These are phyloP conservation scores for Termitomyces eurrhizus DNA, from an alignment of 768 basidiomycete genomes.

Conservation along the genomic window DNA sequence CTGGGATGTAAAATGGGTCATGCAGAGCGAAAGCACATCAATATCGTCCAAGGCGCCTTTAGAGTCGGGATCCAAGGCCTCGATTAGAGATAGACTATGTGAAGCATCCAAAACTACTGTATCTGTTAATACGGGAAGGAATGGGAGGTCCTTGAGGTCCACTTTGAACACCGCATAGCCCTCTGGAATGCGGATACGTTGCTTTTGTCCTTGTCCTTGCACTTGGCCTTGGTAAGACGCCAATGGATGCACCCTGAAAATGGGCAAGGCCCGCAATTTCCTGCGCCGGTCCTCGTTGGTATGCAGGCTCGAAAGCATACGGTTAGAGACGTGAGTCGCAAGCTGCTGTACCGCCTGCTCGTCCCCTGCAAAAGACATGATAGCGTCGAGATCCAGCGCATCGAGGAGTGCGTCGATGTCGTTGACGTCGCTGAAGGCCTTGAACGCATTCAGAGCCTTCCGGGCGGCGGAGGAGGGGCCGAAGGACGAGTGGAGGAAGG, in stretches of 20 bases:
- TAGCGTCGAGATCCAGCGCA: conserved; percentile 6
- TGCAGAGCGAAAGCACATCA: conserved; percentile 24
- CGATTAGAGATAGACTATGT: conserved; percentile 17
- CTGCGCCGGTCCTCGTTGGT: not conserved
- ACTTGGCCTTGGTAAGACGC: not conserved
- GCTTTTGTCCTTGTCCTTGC: not conserved
- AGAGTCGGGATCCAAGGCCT: conserved; percentile 21
- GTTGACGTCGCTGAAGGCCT: conserved; percentile 17
- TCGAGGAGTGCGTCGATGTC: conserved; percentile 31
- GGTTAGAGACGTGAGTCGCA: not conserved
- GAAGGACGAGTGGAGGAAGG: conserved; percentile 29
- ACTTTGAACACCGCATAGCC: not conserved
- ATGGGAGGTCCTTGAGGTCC: conserved; percentile 18
- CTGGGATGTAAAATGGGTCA: conserved; percentile 27
- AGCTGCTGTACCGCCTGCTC: not conserved
- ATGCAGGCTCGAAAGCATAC: not conserved
- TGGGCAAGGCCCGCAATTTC: conserved; percentile 7
- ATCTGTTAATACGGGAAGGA: conserved; percentile 22
- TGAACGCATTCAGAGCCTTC: conserved; percentile 15
- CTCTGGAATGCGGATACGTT: conserved; percentile 3
- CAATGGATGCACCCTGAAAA: conserved; percentile 1
- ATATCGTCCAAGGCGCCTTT: conserved; percentile 15
- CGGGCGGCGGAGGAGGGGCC: conserved; percentile 12
- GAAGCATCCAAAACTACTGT: conserved; percentile 27
- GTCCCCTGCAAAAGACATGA: not conserved